Conservation (phyloP, 495 filamentous ascomycete species). For the Pyrenopolyporus hunteri region DNA sequence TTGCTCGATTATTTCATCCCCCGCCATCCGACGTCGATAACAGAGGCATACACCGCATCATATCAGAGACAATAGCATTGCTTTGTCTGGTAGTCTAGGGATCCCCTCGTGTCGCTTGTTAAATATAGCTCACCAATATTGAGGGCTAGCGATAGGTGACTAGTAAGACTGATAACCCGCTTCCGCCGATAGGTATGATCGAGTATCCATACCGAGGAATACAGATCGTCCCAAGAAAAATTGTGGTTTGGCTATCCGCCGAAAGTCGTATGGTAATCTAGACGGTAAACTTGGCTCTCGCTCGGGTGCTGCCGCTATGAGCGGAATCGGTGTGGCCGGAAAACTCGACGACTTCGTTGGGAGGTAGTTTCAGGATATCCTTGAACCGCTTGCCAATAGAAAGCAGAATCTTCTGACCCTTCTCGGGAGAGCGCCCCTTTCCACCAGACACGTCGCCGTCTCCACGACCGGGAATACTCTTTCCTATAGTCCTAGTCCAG, state of each 20-base stretch:
- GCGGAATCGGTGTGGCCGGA: conserved; percentile 95
- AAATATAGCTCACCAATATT: conserved; percentile 3
- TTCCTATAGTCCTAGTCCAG: conserved; percentile 92
- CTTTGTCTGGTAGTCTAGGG: neutral
- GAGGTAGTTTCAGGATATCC: conserved; percentile 77
- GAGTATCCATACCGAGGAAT: neutral
- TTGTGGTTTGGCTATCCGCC: neutral
- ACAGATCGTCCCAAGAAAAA: neutral
- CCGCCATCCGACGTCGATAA: neutral
- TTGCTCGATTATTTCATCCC: conserved; percentile 7
- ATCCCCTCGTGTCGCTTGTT: conserved; percentile 1
- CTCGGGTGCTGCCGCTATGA: conserved; percentile 88
- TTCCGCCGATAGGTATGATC: neutral
- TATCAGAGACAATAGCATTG: conserved; percentile 6
- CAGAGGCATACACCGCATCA: conserved; percentile 5
- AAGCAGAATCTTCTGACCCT: conserved; percentile 81
- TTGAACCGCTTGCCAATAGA: conserved; percentile 89
- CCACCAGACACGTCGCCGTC: conserved; percentile 69
- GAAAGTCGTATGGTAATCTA: conserved; percentile 48
- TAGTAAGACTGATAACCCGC: neutral
- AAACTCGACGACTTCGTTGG: conserved; percentile 84
- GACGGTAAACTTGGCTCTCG: conserved; percentile 90
- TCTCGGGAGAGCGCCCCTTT: conserved; percentile 73
- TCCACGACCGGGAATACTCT: conserved; percentile 75
- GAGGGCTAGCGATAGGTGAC: neutral